phyloP scores from a whole-genome alignment of 306 rosid species.

The Cyclanthera cordifolia region DNA sequence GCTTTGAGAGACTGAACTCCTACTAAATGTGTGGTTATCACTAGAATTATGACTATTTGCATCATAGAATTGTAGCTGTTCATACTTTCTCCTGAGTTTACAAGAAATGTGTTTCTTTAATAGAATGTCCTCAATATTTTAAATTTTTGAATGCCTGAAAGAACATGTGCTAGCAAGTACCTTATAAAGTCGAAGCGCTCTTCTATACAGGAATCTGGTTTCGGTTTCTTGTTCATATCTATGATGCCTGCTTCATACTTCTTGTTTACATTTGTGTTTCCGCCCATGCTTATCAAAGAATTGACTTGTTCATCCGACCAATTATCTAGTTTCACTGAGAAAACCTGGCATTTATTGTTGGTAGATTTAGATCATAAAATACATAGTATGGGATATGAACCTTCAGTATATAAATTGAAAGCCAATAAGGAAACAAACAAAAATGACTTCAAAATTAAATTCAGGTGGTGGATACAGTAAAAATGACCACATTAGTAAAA shows the following conservation, averaged over 20 bases:
- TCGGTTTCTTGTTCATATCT: constrained; percentile 37
- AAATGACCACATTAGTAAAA: background rate
- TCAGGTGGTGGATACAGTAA: background rate
- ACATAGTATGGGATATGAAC: background rate
- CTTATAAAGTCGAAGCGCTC: constrained; percentile 67
- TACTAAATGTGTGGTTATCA: constrained; percentile 5
- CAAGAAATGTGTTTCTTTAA: constrained; percentile 9
- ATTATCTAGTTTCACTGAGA: constrained; percentile 74
- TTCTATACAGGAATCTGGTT: constrained; percentile 58
- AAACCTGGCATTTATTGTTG: constrained; percentile 38
- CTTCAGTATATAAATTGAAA: background rate
- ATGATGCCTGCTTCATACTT: constrained; percentile 71
- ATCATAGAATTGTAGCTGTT: constrained; percentile 36
- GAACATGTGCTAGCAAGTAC: constrained; percentile 19
- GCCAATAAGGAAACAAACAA: background rate
- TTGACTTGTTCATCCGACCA: constrained; percentile 79
- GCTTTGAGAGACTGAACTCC: constrained; percentile 20
- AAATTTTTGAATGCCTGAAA: background rate
- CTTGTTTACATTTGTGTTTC: constrained; percentile 48
- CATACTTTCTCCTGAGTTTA: constrained; percentile 71
- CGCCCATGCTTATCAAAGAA: constrained; percentile 51
- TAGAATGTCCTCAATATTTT: background rate
- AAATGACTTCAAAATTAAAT: background rate
- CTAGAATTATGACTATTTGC: constrained; percentile 21
- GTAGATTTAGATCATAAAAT: constrained; percentile 4